phyloP scores from a whole-genome alignment of 768 basidiomycete species.

The Lactarius quietus region DNA sequence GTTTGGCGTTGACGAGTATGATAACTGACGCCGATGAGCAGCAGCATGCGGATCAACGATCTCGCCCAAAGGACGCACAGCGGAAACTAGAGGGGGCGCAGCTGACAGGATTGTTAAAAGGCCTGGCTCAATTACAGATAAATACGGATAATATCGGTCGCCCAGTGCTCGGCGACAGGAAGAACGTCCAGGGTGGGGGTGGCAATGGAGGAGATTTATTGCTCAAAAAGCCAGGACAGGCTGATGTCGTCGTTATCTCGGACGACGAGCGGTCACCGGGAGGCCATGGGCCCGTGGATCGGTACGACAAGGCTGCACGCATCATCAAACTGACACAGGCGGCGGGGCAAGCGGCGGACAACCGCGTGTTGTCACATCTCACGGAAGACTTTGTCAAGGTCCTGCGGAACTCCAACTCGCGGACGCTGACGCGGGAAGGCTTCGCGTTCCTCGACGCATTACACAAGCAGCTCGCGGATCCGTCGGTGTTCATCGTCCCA shows the following conservation, averaged over 20 bases:
- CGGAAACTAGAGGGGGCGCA: neutral
- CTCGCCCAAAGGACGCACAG: constrained; percentile 32
- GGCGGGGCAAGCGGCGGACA: constrained; percentile 49
- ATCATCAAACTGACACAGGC: constrained; percentile 46
- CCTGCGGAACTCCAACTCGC: constrained; percentile 62
- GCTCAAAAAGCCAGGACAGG: constrained; percentile 21
- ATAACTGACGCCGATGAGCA: neutral
- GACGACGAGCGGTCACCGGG: constrained; percentile 35
- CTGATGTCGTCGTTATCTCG: constrained; percentile 47
- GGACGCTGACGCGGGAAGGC: constrained; percentile 64
- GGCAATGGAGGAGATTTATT: neutral
- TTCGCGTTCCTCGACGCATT: constrained; percentile 67
- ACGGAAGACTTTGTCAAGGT: constrained; percentile 60
- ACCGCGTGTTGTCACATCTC: constrained; percentile 47
- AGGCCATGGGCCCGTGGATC: constrained; percentile 32
- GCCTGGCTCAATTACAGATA: constrained; percentile 17
- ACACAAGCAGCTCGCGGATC: constrained; percentile 67
- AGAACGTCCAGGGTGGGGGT: constrained; percentile 19
- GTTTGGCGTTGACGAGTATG: neutral
- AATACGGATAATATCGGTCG: constrained; percentile 36
- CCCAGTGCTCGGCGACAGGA: constrained; percentile 23
- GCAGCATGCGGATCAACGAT: constrained; percentile 9
- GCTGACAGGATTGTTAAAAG: constrained; percentile 12
- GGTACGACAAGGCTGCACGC: constrained; percentile 50
- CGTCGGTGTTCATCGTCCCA: constrained; percentile 56